A percentile compares a stretch with the other conserved stretches of the same genome.
phyloP scores from a whole-genome alignment of 352 stramenopile species.

The Lagenidium sp. region DNA sequence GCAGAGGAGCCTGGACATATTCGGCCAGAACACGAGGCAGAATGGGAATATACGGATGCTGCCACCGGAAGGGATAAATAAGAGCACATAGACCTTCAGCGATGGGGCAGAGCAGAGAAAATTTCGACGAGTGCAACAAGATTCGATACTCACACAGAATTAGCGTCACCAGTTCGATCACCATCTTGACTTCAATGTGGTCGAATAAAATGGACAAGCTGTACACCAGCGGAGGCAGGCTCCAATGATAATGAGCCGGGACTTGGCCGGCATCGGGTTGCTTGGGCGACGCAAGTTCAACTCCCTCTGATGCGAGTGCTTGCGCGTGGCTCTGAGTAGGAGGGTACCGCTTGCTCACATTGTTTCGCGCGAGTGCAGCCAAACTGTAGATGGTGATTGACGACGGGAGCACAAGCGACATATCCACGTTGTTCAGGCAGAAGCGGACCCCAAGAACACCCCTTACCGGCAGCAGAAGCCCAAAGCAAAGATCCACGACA shows the following conservation, averaged over 20 bases:
- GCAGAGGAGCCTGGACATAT: conserved; percentile 75
- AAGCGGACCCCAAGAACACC: conserved; percentile 62
- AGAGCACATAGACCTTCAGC: conserved; percentile 67
- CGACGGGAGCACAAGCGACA: conserved; percentile 40
- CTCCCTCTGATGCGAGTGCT: not conserved
- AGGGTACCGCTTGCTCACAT: too few relatives aligned
- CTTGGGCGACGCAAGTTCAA: not conserved
- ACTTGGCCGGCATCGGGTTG: conserved; percentile 33
- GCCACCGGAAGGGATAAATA: conserved; percentile 81
- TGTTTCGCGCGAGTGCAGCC: not conserved
- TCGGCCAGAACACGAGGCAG: conserved; percentile 71
- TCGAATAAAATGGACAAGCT: conserved; percentile 60
- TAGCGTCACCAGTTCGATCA: conserved; percentile 56
- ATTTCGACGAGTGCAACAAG: conserved; percentile 66
- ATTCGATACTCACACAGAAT: conserved; percentile 75
- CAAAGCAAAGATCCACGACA: conserved; percentile 42
- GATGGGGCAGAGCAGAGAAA: conserved; percentile 66
- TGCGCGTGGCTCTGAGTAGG: too few relatives aligned
- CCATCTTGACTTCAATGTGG: conserved; percentile 62
- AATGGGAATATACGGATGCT: conserved; percentile 80
- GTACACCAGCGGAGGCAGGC: conserved; percentile 62
- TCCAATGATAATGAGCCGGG: conserved; percentile 18
- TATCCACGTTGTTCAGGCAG: conserved; percentile 16
- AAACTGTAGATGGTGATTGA: conserved; percentile 45
- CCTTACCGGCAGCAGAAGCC: conserved; percentile 47